phyloP scores from a whole-genome alignment of 257 asterid genomes.

The Orobanche coerulescens region DNA sequence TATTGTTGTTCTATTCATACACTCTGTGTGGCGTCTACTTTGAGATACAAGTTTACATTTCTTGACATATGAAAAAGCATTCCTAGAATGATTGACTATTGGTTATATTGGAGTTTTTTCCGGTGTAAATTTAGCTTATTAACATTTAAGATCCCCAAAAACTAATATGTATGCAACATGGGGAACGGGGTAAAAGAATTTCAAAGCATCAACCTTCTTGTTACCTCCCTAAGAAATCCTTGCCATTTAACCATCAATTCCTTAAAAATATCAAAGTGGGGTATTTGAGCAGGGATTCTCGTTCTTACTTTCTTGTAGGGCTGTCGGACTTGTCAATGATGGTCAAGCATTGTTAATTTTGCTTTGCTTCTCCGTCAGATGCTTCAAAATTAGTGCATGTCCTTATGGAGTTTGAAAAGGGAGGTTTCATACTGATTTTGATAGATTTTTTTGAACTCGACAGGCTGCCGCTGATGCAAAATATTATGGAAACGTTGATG shows the following conservation, averaged over 20 bases:
- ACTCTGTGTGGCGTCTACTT: no score
- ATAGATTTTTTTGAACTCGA: slow-evolving; percentile 8
- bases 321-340: no score
- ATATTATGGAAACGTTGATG: slow-evolving; percentile 75
- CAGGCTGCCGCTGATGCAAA: slow-evolving; percentile 99
- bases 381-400: background rate
- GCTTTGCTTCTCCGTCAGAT: background rate
- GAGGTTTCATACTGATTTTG: background rate
- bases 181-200: background rate
- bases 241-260: no score
- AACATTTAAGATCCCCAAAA: slow-evolving; percentile 6
- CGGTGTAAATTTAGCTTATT: background rate
- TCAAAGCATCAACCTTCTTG: no score
- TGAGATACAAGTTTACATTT: background rate
- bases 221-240: no score
- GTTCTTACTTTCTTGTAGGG: no score
- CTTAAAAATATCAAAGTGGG: no score
- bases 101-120: background rate
- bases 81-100: background rate
- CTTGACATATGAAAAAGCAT: background rate
- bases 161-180: background rate
- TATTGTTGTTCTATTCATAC: no score
- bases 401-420: slow-evolving; percentile 12
- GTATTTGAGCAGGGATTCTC: no score
- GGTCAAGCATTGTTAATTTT: background rate